Base-by-base conservation (phyloP, 2,329 filamentous ascomycete species). In the Colletotrichum gloeosporioides region DNA sequence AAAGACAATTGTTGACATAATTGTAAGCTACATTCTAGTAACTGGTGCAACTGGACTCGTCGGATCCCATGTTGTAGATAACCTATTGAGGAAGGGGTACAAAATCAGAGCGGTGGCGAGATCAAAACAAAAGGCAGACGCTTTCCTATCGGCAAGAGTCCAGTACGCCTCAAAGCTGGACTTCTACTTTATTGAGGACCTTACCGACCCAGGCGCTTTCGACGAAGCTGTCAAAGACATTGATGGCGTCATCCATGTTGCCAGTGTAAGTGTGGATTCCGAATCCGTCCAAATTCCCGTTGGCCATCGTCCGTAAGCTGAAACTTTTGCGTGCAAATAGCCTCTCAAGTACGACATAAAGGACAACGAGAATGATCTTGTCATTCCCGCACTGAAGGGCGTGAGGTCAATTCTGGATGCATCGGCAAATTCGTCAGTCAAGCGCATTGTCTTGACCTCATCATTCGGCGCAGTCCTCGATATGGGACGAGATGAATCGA, bases 11-110 rank as follows among this genome's bases (percentile, higher is more conserved):
- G 8, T 18, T 59, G 22, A 59, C 25, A 7, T 16, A n/a, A 12
- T 15, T 8, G 15, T 13, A 8, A 65, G 62, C 16, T 39, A 31
- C 15, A 76, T 82, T 9, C 69, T 81, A 25, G 80, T 81, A 12
- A 81, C 80, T 1, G 80, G 82, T 13, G 79, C 79, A 16, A 80
- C 77, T 2, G 80, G 79, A 15, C 82, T 82, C 80, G 82, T 80
- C 80, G 62, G 62, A 9, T 65, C 62, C 13, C 62, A 65, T 44
- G 32, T 44, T 18, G 62, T 65, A 2, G 34, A 65, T 25, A 65
- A 49, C 13, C 10, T 65, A 4, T 27, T 65, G 62, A 18, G 13
- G n/a, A 49, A 49, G 25, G 62, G 62, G 2, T 13, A 27, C 34
- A 65, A 65, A 36, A 34, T 65, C 25, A 34, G 62, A 18, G 62